Evolutionary conservation across 768 basidiomycete genomes (phyloP), one percentile per base, ranked within the genome.

Genomic region (Asterophora lycoperdoides): DNA sequence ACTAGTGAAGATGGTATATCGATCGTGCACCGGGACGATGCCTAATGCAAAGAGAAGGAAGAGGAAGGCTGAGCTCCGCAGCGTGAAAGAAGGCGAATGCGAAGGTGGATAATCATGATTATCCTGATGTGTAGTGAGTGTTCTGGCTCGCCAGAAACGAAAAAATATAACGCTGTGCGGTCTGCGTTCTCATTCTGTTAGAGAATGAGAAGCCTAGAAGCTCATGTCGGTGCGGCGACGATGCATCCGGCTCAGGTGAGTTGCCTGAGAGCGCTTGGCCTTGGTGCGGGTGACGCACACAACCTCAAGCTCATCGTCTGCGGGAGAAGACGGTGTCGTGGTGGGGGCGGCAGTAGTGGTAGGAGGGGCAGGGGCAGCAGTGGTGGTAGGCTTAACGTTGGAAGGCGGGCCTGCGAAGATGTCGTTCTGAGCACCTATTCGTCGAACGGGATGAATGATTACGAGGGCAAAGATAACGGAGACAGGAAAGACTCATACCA

Each of bases 341-440:
- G 23, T 23, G 23, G 23, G 23, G 23, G 23, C 23, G 23, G 23
- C 23, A 23, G 23, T 23, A 6, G 23, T 23, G 3, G 23, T 23
- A 23, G 23, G 23, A 23, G 3, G 23, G 23, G 23, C 3, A 6
- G 23, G 23, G 6, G 23, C 23, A 6, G 35, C 44, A 9, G 42
- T 26, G 32, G 8, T 19, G 13, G 35, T 17, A 13, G 8, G 8
- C 7, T 49, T 39, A 1, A 48, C 54, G 2, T 41, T 15, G 10
- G 54, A 39, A 7, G 57, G 47, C 5, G 57, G 56, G 14, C 23
- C 23, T 3, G 47, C 53, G 53, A 76, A 76, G 53, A 76, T 75
- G 53, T 76, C 71, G 39, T 73, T 68, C 53, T 75, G 74, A 1
- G 73, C 66, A 51, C 73, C 73, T 73, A 35, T 18, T 52, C 15